phyloP scores from a whole-genome alignment of 2,329 filamentous ascomycete species.

The Colletotrichum australisinense region DNA sequence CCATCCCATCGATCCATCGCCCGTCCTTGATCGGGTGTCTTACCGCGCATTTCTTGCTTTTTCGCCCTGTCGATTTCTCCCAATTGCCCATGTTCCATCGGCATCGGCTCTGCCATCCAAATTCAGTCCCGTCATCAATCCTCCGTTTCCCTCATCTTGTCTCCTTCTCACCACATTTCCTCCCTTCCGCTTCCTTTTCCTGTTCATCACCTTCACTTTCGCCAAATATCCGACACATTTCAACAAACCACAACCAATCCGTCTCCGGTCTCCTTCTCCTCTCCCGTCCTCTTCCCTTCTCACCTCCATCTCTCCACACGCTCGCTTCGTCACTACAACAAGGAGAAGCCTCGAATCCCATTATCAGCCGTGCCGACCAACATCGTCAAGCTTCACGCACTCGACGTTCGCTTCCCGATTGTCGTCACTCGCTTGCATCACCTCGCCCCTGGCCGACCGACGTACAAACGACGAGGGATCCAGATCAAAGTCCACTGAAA shows the following conservation, averaged over 20 bases:
- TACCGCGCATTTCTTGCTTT: constrained; percentile 31
- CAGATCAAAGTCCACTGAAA: neutral
- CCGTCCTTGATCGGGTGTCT: constrained; percentile 8
- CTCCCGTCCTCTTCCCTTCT: neutral
- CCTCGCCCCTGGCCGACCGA: neutral
- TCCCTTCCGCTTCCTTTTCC: neutral
- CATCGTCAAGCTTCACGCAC: neutral
- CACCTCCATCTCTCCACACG: neutral
- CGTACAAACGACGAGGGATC: constrained; percentile 1
- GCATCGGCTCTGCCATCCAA: neutral
- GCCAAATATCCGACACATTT: constrained; percentile 1
- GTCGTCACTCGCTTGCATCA: neutral
- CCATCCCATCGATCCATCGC: constrained; percentile 28
- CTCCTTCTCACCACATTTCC: neutral
- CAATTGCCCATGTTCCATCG: neutral
- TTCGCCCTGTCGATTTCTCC: constrained; percentile 23
- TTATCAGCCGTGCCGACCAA: neutral
- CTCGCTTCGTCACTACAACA: constrained; percentile 24
- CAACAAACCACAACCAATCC: neutral
- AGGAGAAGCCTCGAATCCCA: neutral
- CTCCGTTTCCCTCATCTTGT: neutral
- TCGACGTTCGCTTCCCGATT: neutral
- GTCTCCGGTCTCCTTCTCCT: neutral
- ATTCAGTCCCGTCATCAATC: constrained; percentile 27
- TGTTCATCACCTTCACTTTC: neutral